Base-by-base conservation (phyloP, 257 asterid species). In the Ajuga chamaepitys region DNA sequence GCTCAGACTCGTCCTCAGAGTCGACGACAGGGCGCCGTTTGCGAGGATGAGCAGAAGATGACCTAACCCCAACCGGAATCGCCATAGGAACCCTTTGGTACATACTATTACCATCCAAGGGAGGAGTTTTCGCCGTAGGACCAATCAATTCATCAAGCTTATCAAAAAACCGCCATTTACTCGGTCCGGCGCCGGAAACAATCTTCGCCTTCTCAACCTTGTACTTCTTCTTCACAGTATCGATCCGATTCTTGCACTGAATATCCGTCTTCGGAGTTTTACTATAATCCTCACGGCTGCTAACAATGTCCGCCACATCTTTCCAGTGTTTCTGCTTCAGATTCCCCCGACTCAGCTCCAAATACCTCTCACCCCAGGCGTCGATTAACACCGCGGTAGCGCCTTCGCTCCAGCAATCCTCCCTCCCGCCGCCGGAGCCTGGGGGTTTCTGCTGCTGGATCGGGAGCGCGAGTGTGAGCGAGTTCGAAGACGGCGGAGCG, bases 401-500 rank as follows among this genome's bases (percentile, higher is more conserved):
- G 11, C 73, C 95, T 70, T 92, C 98, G 78, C 92, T 86, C 98
- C 98, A 92, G 79, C 98, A 89, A 47, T 92, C 97, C 77, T 92
- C 98, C 3, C 98, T 51, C 59, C 82, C 83, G 57, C 81, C 81
- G 73, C 71, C 73, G 66, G 75, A 62, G 59, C 75, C 77, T 12
- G 76, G 60, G 48, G 86, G 48, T 61, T 64, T 77, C 59, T 70
- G 71, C 55, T 70, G 84, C 70, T 78, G 91, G 21, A 82, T 80
- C 2, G 96, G 96, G 35, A 85, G 76, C 35, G 96, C 96, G 35
- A 89, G 78, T 48, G 96, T 72, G 1, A 89, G 75, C 3, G 78
- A 67, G 51, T 75, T 78, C 76, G 66, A 62, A 26, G 78, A 64
- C 30, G 82, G 69, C 69, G 92, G 52, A 82, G 80, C 63, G 72